These are phyloP conservation scores for Irpex sp. DNA, from an alignment of 1,284 basidiomycete species.

Conservation along the genomic window DNA sequence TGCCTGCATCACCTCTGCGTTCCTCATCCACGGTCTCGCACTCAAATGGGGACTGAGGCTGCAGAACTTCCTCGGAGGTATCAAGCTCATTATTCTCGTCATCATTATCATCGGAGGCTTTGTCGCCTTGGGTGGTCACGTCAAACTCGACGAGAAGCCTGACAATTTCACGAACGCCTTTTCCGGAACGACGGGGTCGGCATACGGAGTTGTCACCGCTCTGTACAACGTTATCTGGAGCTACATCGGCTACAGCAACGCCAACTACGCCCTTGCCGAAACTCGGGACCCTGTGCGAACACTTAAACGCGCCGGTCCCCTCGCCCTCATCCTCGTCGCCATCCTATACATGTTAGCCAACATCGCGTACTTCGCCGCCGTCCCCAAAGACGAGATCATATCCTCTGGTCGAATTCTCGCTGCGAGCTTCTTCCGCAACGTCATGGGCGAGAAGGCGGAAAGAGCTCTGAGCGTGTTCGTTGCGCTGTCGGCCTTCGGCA, in stretches of 20 bases:
- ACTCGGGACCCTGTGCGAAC: constrained; percentile 58
- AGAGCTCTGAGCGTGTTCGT: constrained; percentile 55
- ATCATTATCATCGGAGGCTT: constrained; percentile 46
- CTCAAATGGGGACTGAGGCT: constrained; percentile 54
- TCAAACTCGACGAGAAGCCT: constrained; percentile 37
- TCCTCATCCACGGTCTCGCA: constrained; percentile 50
- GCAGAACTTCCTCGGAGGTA: constrained; percentile 55
- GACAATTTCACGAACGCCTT: constrained; percentile 39
- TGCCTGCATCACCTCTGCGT: constrained; percentile 47
- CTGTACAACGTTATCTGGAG: constrained; percentile 63
- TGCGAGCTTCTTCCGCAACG: constrained; percentile 59
- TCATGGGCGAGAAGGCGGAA: constrained; percentile 53
- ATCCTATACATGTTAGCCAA: constrained; percentile 50
- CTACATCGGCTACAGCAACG: constrained; percentile 60
- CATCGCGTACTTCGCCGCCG: constrained; percentile 59
- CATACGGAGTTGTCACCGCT: constrained; percentile 39
- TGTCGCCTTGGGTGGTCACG: constrained; percentile 36
- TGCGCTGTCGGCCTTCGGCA: constrained; percentile 56
- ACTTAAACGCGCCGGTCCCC: constrained; percentile 55
- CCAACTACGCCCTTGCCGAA: constrained; percentile 59
- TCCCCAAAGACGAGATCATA: constrained; percentile 57
- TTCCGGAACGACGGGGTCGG: constrained; percentile 44
- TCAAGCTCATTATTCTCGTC: constrained; percentile 55
- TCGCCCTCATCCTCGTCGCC: constrained; percentile 37
- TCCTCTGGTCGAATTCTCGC: constrained; percentile 52